These are phyloP conservation scores for Astrothelium macrocarpum DNA, from an alignment of 495 filamentous ascomycete genomes.

Conservation along the genomic window DNA sequence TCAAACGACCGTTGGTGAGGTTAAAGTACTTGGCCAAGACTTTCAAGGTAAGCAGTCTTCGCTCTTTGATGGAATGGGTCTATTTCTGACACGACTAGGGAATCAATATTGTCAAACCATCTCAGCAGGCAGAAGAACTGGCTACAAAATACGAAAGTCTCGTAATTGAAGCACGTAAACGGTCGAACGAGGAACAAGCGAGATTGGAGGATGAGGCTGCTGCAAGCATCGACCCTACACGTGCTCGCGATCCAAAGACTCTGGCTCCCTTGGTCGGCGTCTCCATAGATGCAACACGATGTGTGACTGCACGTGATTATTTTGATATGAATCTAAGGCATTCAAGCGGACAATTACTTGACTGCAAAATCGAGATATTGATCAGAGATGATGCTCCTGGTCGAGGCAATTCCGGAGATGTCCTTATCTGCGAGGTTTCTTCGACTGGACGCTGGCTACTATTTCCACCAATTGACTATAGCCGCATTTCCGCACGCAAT, in stretches of 20 bases:
- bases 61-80: background rate
- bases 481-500: constrained; percentile 65
- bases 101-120: constrained; percentile 43
- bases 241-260: constrained; percentile 67
- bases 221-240: constrained; percentile 66
- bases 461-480: constrained; percentile 67
- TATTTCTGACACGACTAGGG: constrained; percentile 32
- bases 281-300: constrained; percentile 58
- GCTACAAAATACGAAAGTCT: constrained; percentile 55
- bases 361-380: constrained; percentile 81
- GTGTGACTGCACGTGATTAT: constrained; percentile 77
- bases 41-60: constrained; percentile 50
- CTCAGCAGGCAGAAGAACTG: constrained; percentile 47
- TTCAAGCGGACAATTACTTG: constrained; percentile 79
- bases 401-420: constrained; percentile 53
- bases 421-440: constrained; percentile 84
- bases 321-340: constrained; percentile 81
- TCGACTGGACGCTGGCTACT: constrained; percentile 70
- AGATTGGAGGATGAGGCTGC: constrained; percentile 87
- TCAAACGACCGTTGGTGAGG: constrained; percentile 81
- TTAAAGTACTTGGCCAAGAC: constrained; percentile 81
- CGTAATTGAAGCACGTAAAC: constrained; percentile 63
- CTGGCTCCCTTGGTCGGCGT: constrained; percentile 59
- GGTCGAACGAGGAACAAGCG: constrained; percentile 75
- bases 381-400: constrained; percentile 65